Conservation (phyloP, 116 monocot genomes). For the Zostera marina region DNA sequence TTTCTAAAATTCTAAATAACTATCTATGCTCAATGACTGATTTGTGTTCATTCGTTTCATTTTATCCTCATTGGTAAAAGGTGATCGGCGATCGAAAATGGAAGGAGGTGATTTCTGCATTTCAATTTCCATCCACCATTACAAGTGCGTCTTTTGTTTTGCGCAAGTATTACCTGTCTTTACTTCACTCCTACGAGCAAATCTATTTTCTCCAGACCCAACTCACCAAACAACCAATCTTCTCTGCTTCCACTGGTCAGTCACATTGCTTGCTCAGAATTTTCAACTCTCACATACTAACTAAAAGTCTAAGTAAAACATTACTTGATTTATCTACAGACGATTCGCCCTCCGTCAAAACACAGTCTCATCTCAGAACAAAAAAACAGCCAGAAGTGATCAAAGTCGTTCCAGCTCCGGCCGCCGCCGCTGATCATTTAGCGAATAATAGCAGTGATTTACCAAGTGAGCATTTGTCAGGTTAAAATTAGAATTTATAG, state of each 20-base stretch:
- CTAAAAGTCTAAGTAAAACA: too few species aligned
- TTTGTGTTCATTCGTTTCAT: not conserved
- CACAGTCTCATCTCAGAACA: too few species aligned
- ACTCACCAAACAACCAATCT: not conserved
- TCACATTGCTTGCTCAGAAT: too few species aligned
- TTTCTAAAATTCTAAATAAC: not conserved
- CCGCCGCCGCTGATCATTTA: too few species aligned
- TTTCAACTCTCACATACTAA: too few species aligned
- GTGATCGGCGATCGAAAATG: constrained; percentile 55
- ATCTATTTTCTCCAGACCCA: constrained; percentile 58
- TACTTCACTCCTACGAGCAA: constrained; percentile 58
- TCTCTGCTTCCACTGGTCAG: not conserved
- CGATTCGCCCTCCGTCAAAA: too few species aligned
- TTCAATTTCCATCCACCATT: constrained; percentile 56
- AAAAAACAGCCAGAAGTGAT: too few species aligned
- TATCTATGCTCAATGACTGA: not conserved
- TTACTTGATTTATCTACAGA: too few species aligned
- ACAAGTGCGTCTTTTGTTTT: constrained; percentile 84
- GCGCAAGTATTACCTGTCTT: constrained; percentile 64
- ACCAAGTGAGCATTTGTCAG: too few species aligned
- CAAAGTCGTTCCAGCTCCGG: too few species aligned
- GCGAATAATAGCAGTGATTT: too few species aligned
- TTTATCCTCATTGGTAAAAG: constrained; percentile 10
- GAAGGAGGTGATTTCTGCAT: constrained; percentile 57
- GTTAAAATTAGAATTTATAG: too few species aligned